A percentile compares a stretch with the other conserved stretches of the same genome.
Evolutionary conservation across 139 green algal species (phyloP).

Genomic region (Yamagishiella unicocca): DNA sequence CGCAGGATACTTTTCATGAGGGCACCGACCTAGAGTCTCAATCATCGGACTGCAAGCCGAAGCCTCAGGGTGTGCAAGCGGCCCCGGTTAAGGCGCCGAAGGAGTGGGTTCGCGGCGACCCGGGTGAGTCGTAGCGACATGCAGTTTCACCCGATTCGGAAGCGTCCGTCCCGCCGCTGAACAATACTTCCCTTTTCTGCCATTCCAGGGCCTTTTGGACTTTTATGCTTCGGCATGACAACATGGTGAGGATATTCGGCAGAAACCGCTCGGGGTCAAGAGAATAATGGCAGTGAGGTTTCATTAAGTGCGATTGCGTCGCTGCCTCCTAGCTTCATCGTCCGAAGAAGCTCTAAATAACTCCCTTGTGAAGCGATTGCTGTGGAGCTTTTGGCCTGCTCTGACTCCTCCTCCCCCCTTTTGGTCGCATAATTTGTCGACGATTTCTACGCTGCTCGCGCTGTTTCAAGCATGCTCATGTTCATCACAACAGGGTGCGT

Average conservation of each 20-base stretch:
- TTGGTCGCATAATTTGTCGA: too few species aligned
- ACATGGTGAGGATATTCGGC: slow-evolving; percentile 38
- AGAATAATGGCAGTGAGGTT: too few species aligned
- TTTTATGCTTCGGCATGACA: slow-evolving; percentile 65
- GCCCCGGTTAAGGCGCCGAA: neutral
- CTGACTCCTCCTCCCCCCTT: too few species aligned
- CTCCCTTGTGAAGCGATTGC: too few species aligned
- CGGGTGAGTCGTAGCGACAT: neutral
- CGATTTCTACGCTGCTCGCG: too few species aligned
- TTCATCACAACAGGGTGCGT: slow-evolving; percentile 50
- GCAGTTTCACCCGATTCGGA: neutral
- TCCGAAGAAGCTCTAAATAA: too few species aligned
- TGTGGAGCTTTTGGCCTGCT: too few species aligned
- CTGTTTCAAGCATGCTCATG: slow-evolving; percentile 59
- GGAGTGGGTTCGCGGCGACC: slow-evolving; percentile 26
- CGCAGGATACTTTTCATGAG: too few species aligned
- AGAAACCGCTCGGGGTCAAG: too few species aligned
- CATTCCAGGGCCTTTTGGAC: slow-evolving; percentile 37
- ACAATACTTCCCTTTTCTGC: neutral
- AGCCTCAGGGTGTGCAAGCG: neutral
- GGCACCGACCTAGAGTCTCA: neutral
- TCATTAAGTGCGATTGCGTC: too few species aligned
- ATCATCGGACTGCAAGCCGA: neutral
- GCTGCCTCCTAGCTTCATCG: too few species aligned
- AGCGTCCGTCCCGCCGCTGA: neutral